phyloP scores from a whole-genome alignment of 2,329 filamentous ascomycete genomes.

The Aspergillus hortae region DNA sequence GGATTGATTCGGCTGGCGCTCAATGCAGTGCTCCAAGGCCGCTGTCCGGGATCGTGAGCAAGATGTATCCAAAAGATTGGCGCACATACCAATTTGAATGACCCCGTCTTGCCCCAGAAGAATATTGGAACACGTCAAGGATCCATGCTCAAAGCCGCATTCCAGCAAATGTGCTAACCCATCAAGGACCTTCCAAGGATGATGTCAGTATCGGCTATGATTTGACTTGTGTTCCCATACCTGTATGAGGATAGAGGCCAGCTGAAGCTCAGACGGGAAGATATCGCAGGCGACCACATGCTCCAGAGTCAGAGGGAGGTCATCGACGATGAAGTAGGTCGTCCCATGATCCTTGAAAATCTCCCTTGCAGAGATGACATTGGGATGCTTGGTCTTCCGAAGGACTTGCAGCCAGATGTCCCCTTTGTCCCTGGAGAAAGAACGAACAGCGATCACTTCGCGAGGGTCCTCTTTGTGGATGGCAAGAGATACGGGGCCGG shows the following conservation, averaged over 20 bases:
- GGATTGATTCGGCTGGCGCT: constrained; percentile 7
- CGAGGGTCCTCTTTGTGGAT: constrained; percentile 2
- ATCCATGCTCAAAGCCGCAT: constrained; percentile 17
- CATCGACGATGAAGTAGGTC: background rate
- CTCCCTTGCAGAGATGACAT: constrained; percentile 5
- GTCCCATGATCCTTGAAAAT: constrained; percentile 1
- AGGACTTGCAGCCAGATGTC: background rate
- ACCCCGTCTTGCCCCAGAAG: constrained; percentile 21
- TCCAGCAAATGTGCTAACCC: constrained; percentile 13
- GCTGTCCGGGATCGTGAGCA: constrained; percentile 13
- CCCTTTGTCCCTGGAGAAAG: background rate
- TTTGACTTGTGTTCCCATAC: constrained; percentile 9
- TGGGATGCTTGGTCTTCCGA: constrained; percentile 10
- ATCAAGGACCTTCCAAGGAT: constrained; percentile 11
- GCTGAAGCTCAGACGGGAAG: constrained; percentile 16
- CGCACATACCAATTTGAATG: constrained; percentile 24
- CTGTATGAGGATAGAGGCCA: constrained; percentile 18
- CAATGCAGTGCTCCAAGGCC: constrained; percentile 13
- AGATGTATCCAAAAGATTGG: background rate
- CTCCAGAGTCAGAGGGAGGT: constrained; percentile 12
- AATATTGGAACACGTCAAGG: constrained; percentile 24
- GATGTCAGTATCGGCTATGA: constrained; percentile 1
- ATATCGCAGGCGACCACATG: constrained; percentile 15
- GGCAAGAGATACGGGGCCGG: constrained; percentile 10
- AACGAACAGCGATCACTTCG: background rate